Percentiles rank a stretch among this genome's conserved stretches.
phyloP scores from a whole-genome alignment of 495 filamentous ascomycete genomes.

The Tuber indicum region DNA sequence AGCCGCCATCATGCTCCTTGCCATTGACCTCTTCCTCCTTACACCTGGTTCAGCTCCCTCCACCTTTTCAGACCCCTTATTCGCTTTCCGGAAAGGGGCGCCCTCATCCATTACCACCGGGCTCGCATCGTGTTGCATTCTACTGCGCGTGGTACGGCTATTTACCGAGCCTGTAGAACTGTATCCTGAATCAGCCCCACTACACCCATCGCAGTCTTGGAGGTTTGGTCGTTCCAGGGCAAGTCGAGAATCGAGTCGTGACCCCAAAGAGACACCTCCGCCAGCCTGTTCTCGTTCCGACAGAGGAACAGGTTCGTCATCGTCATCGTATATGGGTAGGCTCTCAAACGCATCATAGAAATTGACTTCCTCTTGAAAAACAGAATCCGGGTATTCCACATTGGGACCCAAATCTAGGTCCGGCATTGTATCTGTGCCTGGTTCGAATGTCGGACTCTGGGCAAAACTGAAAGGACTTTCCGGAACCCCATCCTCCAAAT shows the following conservation, averaged over 20 bases:
- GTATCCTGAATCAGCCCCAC: constrained; percentile 29
- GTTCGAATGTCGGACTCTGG: constrained; percentile 12
- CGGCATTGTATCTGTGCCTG: background rate
- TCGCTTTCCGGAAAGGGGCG: background rate
- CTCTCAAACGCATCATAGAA: constrained; percentile 5
- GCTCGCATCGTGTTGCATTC: background rate
- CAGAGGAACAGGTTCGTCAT: background rate
- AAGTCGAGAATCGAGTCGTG: constrained; percentile 1
- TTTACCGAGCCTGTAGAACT: constrained; percentile 32
- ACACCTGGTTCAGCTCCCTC: background rate
- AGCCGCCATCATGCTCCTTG: constrained; percentile 24
- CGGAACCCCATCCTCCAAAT: constrained; percentile 8
- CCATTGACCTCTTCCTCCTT: constrained; percentile 13
- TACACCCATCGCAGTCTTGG: constrained; percentile 13
- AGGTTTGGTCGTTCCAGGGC: background rate
- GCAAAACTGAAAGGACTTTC: constrained; percentile 29
- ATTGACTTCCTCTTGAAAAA: background rate
- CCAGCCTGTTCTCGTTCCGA: background rate
- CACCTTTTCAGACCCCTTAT: background rate
- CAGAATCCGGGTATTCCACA: background rate
- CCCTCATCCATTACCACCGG: background rate
- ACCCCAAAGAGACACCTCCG: background rate
- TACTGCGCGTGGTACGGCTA: constrained; percentile 14
- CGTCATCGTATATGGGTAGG: background rate
- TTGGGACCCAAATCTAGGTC: background rate